A percentile compares a stretch with the other conserved stretches of the same genome.
Evolutionary conservation across 2,329 filamentous ascomycete species (phyloP).

Genomic region (Ceratocystis variospora): DNA sequence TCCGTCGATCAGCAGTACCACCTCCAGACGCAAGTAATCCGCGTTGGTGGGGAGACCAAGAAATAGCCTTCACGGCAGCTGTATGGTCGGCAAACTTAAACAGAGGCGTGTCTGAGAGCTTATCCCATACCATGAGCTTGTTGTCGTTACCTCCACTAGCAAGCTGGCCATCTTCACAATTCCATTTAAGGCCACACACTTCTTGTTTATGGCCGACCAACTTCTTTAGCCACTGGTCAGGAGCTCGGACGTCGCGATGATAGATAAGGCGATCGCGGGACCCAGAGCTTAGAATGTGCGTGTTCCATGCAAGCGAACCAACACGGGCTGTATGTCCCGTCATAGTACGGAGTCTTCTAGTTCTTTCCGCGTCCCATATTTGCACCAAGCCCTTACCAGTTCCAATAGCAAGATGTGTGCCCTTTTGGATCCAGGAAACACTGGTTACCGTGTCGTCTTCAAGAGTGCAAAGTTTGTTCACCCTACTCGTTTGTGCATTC

Average conservation of each 20-base stretch:
- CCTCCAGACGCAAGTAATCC: constrained; percentile 90
- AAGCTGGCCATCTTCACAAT: constrained; percentile 85
- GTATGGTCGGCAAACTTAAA: constrained; percentile 93
- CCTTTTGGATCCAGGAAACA: constrained; percentile 96
- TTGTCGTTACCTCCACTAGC: constrained; percentile 97
- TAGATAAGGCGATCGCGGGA: constrained; percentile 88
- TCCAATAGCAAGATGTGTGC: constrained; percentile 88
- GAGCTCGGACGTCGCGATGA: constrained; percentile 85
- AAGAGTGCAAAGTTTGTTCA: constrained; percentile 86
- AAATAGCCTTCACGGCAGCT: constrained; percentile 91
- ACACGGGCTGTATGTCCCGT: constrained; percentile 89
- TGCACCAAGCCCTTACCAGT: constrained; percentile 90
- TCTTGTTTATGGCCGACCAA: constrained; percentile 94
- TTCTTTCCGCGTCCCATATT: constrained; percentile 90
- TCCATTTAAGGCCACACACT: constrained; percentile 94
- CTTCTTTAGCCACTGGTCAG: constrained; percentile 77
- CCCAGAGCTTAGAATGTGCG: constrained; percentile 90
- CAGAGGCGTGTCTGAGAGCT: constrained; percentile 76
- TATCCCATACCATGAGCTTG: constrained; percentile 98
- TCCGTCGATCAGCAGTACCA: constrained; percentile 86
- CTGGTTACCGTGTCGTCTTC: constrained; percentile 91
- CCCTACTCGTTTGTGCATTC: constrained; percentile 82
- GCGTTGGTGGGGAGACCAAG: constrained; percentile 93
- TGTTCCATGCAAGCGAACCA: constrained; percentile 92
- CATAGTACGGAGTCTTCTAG: constrained; percentile 82